Evolutionary conservation across 352 stramenopile species (phyloP), one percentile per base, ranked within the genome.

Genomic region (Phytophthora rubi): DNA sequence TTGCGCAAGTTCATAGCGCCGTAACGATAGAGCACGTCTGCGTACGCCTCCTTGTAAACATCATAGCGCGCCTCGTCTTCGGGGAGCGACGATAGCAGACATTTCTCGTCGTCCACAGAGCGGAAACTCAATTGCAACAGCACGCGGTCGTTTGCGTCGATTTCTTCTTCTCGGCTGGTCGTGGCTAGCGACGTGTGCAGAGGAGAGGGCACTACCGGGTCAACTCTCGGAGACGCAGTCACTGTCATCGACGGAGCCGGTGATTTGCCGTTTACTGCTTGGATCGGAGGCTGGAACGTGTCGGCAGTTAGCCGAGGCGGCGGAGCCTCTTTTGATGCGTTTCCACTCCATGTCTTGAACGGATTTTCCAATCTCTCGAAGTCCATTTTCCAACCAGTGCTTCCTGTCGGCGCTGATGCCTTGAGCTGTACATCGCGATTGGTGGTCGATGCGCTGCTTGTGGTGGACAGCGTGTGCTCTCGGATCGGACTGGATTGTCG

Each of bases 41-140:
- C 89, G 64, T 96, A 95, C 52, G 85, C 76, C 9, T 83, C 70
- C 65, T 95, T 95, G 73, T 96, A 96, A n/a, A 77, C 53, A 39
- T 94, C 87, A 56, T 96, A 95, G 12, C 83, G 84, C 13, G 76
- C 75, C 37, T 88, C 68, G 39, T 93, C 85, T 18, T 80, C 67
- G 6, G 73, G 68, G n/a, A 80, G 59, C 1, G 69, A 71, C 21
- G 86, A 91, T 21, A 94, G 70, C 45, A 94, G 49, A 39, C 63
- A 70, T 21, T 77, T 75, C 6, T 86, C 81, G 23, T 82, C 68
- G 6, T 82, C 80, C 5, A 59, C 49, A 4, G 75, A 76, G 2
- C 68, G 73, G 33, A 79, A 85, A 48, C 72, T 77, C 32, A 90
- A 69, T 44, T 89, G 69, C 18, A 94, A 64, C 18, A 83, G 52